These are phyloP conservation scores for Boletales sp. DNA, from an alignment of 768 basidiomycete genomes.

Conservation along the genomic window DNA sequence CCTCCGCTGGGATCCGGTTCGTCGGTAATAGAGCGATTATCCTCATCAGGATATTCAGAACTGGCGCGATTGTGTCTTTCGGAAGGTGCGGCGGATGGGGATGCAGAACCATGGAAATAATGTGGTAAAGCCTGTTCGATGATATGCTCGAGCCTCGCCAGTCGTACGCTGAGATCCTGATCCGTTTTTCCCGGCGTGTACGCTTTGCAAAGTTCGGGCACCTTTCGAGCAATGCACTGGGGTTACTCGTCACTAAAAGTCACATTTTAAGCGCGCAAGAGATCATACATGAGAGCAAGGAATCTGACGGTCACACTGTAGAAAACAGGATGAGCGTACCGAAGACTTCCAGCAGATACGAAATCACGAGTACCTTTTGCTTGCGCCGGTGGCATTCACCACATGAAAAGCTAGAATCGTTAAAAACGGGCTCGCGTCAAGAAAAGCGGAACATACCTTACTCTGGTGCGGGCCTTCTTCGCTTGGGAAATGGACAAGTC, in stretches of 20 bases:
- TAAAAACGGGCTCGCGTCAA: constrained; percentile 5
- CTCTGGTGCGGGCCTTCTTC: constrained; percentile 71
- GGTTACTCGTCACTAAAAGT: constrained; percentile 12
- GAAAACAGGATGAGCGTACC: constrained; percentile 14
- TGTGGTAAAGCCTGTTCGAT: constrained; percentile 79
- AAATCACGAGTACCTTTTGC: constrained; percentile 58
- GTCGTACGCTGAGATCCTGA: constrained; percentile 71
- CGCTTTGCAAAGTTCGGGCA: constrained; percentile 83
- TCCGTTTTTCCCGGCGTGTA: constrained; percentile 87
- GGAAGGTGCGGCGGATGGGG: constrained; percentile 29
- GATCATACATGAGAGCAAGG: constrained; percentile 77
- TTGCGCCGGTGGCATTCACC: constrained; percentile 87
- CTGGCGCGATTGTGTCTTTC: constrained; percentile 43
- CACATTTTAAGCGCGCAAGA: constrained; percentile 1
- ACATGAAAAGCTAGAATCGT: constrained; percentile 63
- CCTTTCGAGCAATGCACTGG: constrained; percentile 81
- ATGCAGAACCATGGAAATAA: constrained; percentile 47
- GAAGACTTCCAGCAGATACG: constrained; percentile 10
- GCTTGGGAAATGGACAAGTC: constrained; percentile 37
- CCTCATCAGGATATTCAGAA: constrained; percentile 57
- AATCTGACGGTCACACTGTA: constrained; percentile 78
- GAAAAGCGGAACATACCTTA: constrained; percentile 51
- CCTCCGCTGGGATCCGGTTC: constrained; percentile 76
- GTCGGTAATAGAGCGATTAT: constrained; percentile 66
- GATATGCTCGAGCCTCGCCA: constrained; percentile 77